Evolutionary conservation across 192 early-diverging fungal species (phyloP).

Genomic region (Entomortierella chlamydospora): DNA sequence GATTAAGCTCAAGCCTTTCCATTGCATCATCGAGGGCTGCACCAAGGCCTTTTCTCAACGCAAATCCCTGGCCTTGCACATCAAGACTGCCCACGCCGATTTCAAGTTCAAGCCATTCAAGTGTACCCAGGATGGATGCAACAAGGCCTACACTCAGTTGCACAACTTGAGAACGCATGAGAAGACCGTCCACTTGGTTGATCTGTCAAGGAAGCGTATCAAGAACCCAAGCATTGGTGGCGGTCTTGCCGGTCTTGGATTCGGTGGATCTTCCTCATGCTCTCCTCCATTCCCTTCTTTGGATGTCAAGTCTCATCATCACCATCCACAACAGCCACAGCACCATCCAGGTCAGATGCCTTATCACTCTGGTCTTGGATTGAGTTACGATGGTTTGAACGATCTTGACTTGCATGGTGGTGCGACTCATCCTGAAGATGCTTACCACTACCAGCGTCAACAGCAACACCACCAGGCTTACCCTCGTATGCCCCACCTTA

Average conservation of each 20-base stretch:
- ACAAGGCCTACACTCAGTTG: constrained; percentile 83
- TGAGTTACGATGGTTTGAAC: constrained; percentile 31
- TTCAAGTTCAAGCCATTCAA: constrained; percentile 66
- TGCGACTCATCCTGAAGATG: constrained; percentile 13
- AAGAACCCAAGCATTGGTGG: constrained; percentile 24
- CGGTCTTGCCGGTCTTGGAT: background rate
- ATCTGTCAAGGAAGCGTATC: constrained; percentile 45
- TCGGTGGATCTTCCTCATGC: background rate
- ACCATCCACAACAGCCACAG: constrained; percentile 13
- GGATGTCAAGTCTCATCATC: constrained; percentile 6
- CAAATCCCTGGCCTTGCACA: constrained; percentile 80
- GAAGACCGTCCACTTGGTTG: constrained; percentile 61
- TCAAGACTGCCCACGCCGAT: constrained; percentile 53
- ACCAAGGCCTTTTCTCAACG: constrained; percentile 66
- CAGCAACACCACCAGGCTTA: constrained; percentile 27
- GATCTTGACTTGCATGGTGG: constrained; percentile 3
- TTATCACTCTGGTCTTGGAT: constrained; percentile 27
- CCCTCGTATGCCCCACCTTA: constrained; percentile 17
- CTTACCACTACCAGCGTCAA: constrained; percentile 24
- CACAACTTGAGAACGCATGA: constrained; percentile 85
- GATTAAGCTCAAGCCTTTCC: constrained; percentile 54
- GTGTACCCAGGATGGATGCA: constrained; percentile 74
- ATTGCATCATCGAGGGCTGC: constrained; percentile 51
- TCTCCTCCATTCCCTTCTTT: constrained; percentile 5
- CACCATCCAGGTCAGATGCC: background rate